Evolutionary conservation across 1,284 basidiomycete genomes (phyloP).

Genomic region (Gomphus sp.): DNA sequence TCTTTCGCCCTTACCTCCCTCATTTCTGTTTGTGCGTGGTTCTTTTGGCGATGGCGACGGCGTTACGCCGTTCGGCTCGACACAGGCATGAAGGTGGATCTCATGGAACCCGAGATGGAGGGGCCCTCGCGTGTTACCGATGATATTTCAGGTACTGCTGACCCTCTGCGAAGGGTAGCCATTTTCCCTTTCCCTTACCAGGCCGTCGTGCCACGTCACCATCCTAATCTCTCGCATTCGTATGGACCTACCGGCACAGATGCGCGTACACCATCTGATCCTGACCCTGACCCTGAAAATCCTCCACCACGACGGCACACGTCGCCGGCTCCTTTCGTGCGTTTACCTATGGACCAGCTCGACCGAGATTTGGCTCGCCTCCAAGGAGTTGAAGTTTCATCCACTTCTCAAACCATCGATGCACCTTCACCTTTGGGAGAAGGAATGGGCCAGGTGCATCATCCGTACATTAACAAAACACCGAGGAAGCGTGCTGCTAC

Average conservation of each 20-base stretch:
- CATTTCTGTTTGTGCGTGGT: background rate
- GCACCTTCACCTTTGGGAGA: background rate
- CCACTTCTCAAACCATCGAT: background rate
- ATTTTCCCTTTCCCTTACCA: constrained; percentile 6
- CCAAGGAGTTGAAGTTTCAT: background rate
- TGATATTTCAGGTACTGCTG: background rate
- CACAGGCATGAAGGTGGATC: background rate
- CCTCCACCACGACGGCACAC: constrained; percentile 1
- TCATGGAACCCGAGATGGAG: constrained; percentile 3
- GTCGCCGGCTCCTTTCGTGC: background rate
- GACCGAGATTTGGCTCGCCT: constrained; percentile 4
- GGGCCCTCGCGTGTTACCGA: background rate
- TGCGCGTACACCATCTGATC: background rate
- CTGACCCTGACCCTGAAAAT: background rate
- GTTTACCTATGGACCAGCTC: constrained; percentile 1
- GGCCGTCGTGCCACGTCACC: constrained; percentile 2
- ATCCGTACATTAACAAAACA: background rate
- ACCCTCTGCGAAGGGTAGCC: background rate
- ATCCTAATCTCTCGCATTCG: background rate
- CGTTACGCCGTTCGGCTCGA: background rate
- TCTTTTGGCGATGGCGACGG: background rate
- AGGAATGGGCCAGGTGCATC: background rate
- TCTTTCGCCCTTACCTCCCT: background rate
- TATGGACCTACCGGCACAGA: background rate
- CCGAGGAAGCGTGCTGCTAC: background rate